These are phyloP conservation scores for Shiraia sp. DNA, from an alignment of 2,329 filamentous ascomycete genomes.

Conservation along the genomic window DNA sequence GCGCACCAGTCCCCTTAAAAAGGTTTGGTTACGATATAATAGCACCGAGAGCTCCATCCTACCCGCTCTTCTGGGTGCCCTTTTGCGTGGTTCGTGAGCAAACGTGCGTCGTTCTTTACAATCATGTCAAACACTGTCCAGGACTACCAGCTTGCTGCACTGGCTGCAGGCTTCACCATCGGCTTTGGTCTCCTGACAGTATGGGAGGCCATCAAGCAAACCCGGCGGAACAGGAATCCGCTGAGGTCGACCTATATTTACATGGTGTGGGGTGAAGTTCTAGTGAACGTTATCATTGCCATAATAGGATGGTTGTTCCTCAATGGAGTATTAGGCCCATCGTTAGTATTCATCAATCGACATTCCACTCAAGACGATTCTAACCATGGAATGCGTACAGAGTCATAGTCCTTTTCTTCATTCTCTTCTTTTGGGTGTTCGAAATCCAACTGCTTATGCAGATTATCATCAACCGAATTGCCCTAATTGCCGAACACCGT, in stretches of 20 bases:
- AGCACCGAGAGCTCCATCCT: not conserved
- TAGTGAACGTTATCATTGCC: slow-evolving; percentile 33
- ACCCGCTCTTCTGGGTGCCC: not conserved
- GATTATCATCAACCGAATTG: slow-evolving; percentile 60
- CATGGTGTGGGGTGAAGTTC: slow-evolving; percentile 42
- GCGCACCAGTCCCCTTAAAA: not conserved
- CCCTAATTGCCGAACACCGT: slow-evolving; percentile 52
- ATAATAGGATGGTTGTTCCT: slow-evolving; percentile 40
- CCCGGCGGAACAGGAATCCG: slow-evolving; percentile 39
- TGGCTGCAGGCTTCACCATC: slow-evolving; percentile 42
- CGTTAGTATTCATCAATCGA: slow-evolving; percentile 16
- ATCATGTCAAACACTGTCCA: slow-evolving; percentile 25
- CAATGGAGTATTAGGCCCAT: slow-evolving; percentile 32
- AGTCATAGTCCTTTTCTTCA: slow-evolving; percentile 37
- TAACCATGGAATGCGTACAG: slow-evolving; percentile 12
- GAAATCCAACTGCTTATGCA: slow-evolving; percentile 57
- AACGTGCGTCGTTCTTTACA: not conserved
- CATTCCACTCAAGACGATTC: not conserved
- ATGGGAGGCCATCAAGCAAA: slow-evolving; percentile 43
- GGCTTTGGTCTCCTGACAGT: slow-evolving; percentile 40
- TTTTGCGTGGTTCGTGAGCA: not conserved
- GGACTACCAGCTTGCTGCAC: slow-evolving; percentile 36
- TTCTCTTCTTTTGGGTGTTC: slow-evolving; percentile 38
- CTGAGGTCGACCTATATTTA: slow-evolving; percentile 40
- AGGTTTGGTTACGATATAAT: not conserved